Conservation (phyloP, 2,329 filamentous ascomycete species). For the Stachybotrys elegans region DNA sequence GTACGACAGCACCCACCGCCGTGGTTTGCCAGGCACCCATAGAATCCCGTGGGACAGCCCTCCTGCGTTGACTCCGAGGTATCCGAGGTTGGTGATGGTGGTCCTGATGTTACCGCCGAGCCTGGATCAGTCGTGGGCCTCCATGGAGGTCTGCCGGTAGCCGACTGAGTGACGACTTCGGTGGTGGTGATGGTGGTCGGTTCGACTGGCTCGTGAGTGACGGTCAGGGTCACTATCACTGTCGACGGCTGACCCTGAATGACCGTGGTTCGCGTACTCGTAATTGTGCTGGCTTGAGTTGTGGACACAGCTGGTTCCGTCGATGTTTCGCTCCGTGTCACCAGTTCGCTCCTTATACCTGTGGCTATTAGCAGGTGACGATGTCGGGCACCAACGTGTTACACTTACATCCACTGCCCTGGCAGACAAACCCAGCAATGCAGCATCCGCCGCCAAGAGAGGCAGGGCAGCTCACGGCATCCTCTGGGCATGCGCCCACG, state of each 20-base stretch:
- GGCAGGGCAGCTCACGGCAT: constrained; percentile 60
- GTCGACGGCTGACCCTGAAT: constrained; percentile 31
- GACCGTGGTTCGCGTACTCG: constrained; percentile 33
- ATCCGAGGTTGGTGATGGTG: too few relatives aligned
- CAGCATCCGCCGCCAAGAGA: constrained; percentile 71
- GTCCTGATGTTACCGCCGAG: constrained; percentile 24
- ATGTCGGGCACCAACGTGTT: background rate
- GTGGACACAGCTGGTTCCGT: constrained; percentile 12
- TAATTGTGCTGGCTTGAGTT: constrained; percentile 23
- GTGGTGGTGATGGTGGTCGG: constrained; percentile 32
- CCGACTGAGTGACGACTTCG: constrained; percentile 22
- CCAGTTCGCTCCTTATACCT: constrained; percentile 28
- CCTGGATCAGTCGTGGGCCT: constrained; percentile 35
- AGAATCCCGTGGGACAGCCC: constrained; percentile 82
- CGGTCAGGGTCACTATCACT: constrained; percentile 33
- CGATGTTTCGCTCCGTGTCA: constrained; percentile 14
- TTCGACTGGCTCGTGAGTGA: constrained; percentile 31
- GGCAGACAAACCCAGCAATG: constrained; percentile 64
- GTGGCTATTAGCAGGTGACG: constrained; percentile 5
- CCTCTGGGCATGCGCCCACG: constrained; percentile 56
- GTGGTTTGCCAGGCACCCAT: constrained; percentile 79
- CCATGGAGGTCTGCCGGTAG: constrained; percentile 38
- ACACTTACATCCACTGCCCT: constrained; percentile 63
- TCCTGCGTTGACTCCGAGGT: constrained; percentile 32
- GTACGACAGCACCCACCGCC: constrained; percentile 84